Evolutionary conservation across 768 basidiomycete species (phyloP).

Genomic region (Mycena haematopus): DNA sequence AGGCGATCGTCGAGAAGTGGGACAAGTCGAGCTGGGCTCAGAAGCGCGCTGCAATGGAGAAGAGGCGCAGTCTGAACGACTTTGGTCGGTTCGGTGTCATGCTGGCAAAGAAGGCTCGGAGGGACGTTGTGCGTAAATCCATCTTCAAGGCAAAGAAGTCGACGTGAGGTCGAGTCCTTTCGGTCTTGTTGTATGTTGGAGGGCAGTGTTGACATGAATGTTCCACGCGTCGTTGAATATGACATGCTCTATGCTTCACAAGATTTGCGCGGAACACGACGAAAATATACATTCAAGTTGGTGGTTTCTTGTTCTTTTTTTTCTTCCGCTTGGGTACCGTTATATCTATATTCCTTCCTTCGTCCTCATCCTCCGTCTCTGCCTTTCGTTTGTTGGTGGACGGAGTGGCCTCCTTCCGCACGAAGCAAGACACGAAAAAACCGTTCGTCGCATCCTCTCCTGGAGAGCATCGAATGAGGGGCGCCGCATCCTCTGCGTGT

Average conservation of each 20-base stretch:
- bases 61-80: constrained; percentile 81
- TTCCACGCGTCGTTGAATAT: constrained; percentile 24
- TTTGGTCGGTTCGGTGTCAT: constrained; percentile 91
- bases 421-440: constrained; percentile 97
- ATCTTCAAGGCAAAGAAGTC: constrained; percentile 61
- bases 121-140: constrained; percentile 78
- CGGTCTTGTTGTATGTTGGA: constrained; percentile 32
- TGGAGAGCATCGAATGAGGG: constrained; percentile 75
- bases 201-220: constrained; percentile 7
- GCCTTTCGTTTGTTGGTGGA: constrained; percentile 35
- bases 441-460: constrained; percentile 92
- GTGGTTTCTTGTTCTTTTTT: constrained; percentile 31
- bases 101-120: constrained; percentile 87
- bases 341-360: constrained; percentile 11
- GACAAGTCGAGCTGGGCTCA: constrained; percentile 87
- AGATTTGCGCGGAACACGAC: not conserved
- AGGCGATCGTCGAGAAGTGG: constrained; percentile 88
- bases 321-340: constrained; percentile 27
- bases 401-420: constrained; percentile 38
- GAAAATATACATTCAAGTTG: constrained; percentile 8
- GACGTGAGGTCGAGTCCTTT: constrained; percentile 32
- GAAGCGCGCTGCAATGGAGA: constrained; percentile 77
- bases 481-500: constrained; percentile 58
- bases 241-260: constrained; percentile 27
- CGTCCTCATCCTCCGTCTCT: constrained; percentile 28